Base-by-base conservation (phyloP, 306 rosid species). In the Rosa rugosa region DNA sequence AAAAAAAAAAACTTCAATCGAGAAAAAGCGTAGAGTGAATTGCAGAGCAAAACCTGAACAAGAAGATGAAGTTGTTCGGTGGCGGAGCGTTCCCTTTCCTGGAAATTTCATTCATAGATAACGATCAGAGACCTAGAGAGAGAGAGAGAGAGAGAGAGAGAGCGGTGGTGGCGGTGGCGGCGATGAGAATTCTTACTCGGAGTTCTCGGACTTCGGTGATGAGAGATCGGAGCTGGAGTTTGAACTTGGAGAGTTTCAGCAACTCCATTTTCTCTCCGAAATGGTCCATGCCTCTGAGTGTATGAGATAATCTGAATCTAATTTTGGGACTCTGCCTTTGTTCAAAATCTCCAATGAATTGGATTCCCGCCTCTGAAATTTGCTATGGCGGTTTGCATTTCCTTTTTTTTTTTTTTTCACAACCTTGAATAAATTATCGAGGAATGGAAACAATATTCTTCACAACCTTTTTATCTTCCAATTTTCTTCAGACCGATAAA, bases 41-140 rank as follows among this genome's bases (percentile, higher is more conserved):
- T 42, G 31, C 23, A 51, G 64, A 42, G 59, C 41, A 23, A 79
- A 90, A 60, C 97, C 97, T 90, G 89, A 83, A 86, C 75, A 23
- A 72, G 84, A 34, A 47, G 83, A 53, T 38, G 83, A 40, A 89
- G 83, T n/a, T 87, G 93, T 57, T 89, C 92, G 70, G 84, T 64
- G n/a, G 90, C 84, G 50, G 84, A 86, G 73, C 86, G 92, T 68
- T 90, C 97, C 76, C 88, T 80, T 77, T 92, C 96, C 97, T 92
- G 91, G 81, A 31, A 85, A 82, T 60, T 27, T 72, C 10, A 31
- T 8, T 50, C 69, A 47, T 9, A 9, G 17, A 17, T 11, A 69
- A 80, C 73, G 60, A 16, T 79, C 69, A 62, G 51, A 78, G 49
- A 72, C 6, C 0, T 1, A 56, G 63, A 27, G 79, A 36, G 27